Percentiles rank a stretch among this genome's conserved stretches.
Conservation (phyloP, 176 grass and related monocot species). For the Olyra latifolia region DNA sequence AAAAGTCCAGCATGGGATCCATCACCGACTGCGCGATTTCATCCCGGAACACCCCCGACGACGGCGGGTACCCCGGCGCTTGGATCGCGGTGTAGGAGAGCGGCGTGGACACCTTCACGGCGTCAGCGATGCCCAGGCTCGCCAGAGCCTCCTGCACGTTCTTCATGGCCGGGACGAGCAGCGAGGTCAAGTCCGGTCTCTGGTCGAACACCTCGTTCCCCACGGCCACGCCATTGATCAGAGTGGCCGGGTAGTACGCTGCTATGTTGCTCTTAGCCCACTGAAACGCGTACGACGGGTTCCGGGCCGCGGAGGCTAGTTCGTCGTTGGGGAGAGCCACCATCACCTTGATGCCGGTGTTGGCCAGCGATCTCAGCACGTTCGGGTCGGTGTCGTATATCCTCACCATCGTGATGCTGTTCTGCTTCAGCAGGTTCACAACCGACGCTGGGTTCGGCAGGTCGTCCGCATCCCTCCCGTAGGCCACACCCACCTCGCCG, state of each 20-base stretch:
- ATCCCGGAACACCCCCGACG: slow-evolving; percentile 39
- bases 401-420: slow-evolving; percentile 50
- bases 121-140: slow-evolving; percentile 23
- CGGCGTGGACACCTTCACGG: slow-evolving; percentile 63
- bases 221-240: slow-evolving; percentile 51
- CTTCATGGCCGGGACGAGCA: slow-evolving; percentile 47
- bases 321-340: slow-evolving; percentile 61
- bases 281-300: slow-evolving; percentile 28
- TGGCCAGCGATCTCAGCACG: slow-evolving; percentile 46
- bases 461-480: slow-evolving; percentile 62
- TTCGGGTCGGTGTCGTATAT: slow-evolving; percentile 49
- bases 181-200: neutral
- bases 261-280: slow-evolving; percentile 47
- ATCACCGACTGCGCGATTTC: slow-evolving; percentile 55
- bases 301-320: slow-evolving; percentile 36
- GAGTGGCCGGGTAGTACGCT: slow-evolving; percentile 52
- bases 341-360: slow-evolving; percentile 50
- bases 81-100: slow-evolving; percentile 49
- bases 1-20: slow-evolving; percentile 51
- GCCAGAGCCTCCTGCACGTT: slow-evolving; percentile 48
- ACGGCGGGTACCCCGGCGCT: slow-evolving; percentile 47
- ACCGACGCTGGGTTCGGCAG: slow-evolving; percentile 50
- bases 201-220: slow-evolving; percentile 75
- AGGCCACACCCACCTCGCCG: slow-evolving; percentile 63
- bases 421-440: slow-evolving; percentile 50